Evolutionary conservation across 1,139 yeast genomes (phyloP).

Genomic region (Ogataea hybrid): DNA sequence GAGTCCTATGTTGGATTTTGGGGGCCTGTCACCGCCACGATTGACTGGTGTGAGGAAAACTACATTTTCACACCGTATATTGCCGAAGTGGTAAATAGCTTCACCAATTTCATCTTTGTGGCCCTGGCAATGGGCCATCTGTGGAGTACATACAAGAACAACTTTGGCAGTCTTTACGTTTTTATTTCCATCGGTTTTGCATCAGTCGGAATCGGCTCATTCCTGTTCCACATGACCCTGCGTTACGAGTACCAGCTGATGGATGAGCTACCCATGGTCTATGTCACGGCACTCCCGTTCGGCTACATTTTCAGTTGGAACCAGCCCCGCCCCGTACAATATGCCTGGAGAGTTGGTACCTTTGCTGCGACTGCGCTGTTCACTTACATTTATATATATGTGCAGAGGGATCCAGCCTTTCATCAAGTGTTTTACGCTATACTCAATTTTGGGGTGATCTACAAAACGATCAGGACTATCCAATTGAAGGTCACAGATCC

Average conservation of each 20-base stretch:
- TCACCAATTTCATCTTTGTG: constrained; percentile 63
- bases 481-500: constrained; percentile 22
- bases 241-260: constrained; percentile 82
- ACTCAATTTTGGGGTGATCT: constrained; percentile 44
- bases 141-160: constrained; percentile 55
- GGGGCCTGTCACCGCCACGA: constrained; percentile 54
- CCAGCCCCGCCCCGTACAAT: constrained; percentile 36
- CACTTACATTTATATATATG: constrained; percentile 61
- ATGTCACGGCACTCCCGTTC: constrained; percentile 93
- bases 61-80: constrained; percentile 80
- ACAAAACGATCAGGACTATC: constrained; percentile 27
- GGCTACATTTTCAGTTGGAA: constrained; percentile 83
- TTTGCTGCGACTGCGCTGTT: constrained; percentile 53
- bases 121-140: constrained; percentile 67
- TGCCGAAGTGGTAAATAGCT: constrained; percentile 86
- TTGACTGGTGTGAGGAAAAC: constrained; percentile 97
- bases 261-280: constrained; percentile 97
- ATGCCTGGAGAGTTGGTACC: constrained; percentile 39
- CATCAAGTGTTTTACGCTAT: constrained; percentile 80
- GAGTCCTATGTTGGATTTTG: constrained; percentile 28
- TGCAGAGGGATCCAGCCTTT: constrained; percentile 76
- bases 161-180: constrained; percentile 67
- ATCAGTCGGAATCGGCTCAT: constrained; percentile 87
- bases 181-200: constrained; percentile 76
- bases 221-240: constrained; percentile 96